Base-by-base conservation (phyloP, 2,329 filamentous ascomycete species). In the Neurospora sp. region DNA sequence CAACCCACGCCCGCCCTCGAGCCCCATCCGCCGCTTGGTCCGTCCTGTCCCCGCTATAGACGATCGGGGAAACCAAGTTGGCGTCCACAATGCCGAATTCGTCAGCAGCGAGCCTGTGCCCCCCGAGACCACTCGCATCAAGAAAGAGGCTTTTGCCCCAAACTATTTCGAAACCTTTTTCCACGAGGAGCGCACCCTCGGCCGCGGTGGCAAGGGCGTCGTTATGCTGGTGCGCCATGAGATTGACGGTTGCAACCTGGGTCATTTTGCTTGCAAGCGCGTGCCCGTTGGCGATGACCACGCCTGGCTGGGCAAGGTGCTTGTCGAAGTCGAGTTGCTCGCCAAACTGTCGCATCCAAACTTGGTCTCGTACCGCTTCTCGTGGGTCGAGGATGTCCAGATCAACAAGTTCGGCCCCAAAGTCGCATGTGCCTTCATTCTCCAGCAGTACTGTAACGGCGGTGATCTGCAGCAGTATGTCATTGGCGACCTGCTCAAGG, bases 381-480 rank as follows among this genome's bases (percentile, higher is more conserved):
- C 97, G 39, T 99, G 96, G 96, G 85, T 99, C 17, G 95, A 99
- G 79, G 91, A 97, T 78, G 90, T 91, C 68, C 88, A 91, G 74
- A 87, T 97, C 68, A 95, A 87, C 73, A 90, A 88, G 1, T 99
- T 99, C 78, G 92, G 93, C 0, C 96, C 96, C 0, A 93, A 89
- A 69, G 93, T 99, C 0, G 93, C 93, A 11, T 98, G 95, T 76
- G 93, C 95, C 4, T 99, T 97, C 78, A 99, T 99, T 70, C 85
- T 99, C 8, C 96, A 99, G 78, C 94, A 99, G 77, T 99, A 97
- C 76, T 99, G 96, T 82, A 98, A 99, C 78, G 86, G 90, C 1
- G 96, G 96, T 17, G 96, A 99, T 77, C 84, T 99, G 19, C 90
- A 97, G 71, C 89, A 91, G 73, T 96, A 97, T 78, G 89, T 99